Base-by-base conservation (phyloP, 495 filamentous ascomycete species). In the Neurospora cerealis region DNA sequence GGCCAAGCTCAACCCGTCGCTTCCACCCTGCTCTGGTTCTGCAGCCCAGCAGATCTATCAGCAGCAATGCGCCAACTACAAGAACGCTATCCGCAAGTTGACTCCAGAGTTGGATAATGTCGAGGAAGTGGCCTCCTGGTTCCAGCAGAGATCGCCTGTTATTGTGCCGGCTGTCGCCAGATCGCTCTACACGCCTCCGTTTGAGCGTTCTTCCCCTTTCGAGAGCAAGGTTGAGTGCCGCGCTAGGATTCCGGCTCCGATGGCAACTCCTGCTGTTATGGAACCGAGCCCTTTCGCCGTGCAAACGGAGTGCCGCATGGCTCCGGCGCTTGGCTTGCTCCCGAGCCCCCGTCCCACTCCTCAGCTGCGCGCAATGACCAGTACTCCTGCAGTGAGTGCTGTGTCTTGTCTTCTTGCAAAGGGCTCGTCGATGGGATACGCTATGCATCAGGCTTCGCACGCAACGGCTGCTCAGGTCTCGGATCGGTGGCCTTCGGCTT, bases 341-440 rank as follows among this genome's bases (percentile, higher is more conserved):
- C 93, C 92, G 15, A 97, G 93, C 2, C 93, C 93, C 72, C 89
- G 90, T 77, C 82, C 95, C 82, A 95, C 93, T 21, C 93, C 94
- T n/a, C 91, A 93, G 78, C 86, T 87, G 41, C 87, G 87, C 75
- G 87, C 88, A 81, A 90, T 89, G 54, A 34, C 54, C 78, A 88
- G 85, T 84, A 96, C 95, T 92, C 95, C 95, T 93, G 94, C 95
- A 84, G 95, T 86, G 92, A 91, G 92, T 91, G 86, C 87, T 82
- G 85, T 84, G 78, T 80, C 85, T 81, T 80, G 85, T 85, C 77
- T 89, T 83, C 83, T 86, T 69, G 79, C 80, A 28, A 83, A 82
- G 73, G 76, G 79, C 73, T 86, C 89, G 5, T 92, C 93, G 21
- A 95, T 97, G 89, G 85, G 90, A 76, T 85, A 89, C 71, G 94